phyloP scores from a whole-genome alignment of 768 basidiomycete species.

The Suillus tomentosus region DNA sequence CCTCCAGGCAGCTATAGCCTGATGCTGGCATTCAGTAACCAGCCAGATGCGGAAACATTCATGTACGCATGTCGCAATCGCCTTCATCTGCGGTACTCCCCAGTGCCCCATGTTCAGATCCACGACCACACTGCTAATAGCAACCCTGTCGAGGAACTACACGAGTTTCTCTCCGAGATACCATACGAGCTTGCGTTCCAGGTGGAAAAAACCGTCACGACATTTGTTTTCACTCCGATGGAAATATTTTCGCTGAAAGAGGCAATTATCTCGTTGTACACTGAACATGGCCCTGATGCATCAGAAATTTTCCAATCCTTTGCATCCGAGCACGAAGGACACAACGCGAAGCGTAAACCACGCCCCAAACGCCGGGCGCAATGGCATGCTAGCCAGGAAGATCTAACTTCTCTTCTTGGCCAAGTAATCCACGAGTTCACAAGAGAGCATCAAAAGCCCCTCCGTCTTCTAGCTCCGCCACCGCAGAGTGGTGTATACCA shows the following conservation, averaged over 20 bases:
- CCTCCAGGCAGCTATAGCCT: conserved; percentile 33
- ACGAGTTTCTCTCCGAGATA: conserved; percentile 26
- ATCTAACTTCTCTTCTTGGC: conserved; percentile 14
- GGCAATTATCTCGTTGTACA: conserved; percentile 24
- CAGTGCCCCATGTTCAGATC: conserved; percentile 19
- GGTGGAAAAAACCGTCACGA: conserved; percentile 38
- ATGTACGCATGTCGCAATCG: conserved; percentile 23
- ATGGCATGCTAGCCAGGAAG: conserved; percentile 16
- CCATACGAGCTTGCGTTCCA: conserved; percentile 41
- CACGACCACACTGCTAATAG: conserved; percentile 18
- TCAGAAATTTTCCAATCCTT: conserved; percentile 29
- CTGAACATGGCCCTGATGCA: conserved; percentile 16
- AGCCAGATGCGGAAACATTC: conserved; percentile 32
- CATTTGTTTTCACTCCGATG: conserved; percentile 24
- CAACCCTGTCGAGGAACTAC: conserved; percentile 18
- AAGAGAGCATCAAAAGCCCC: conserved; percentile 28
- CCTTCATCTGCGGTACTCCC: conserved; percentile 23
- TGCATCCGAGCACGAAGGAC: conserved; percentile 23
- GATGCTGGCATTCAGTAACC: conserved; percentile 30
- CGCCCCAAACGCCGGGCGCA: conserved; percentile 5
- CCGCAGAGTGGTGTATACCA: conserved; percentile 28
- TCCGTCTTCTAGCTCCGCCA: conserved; percentile 25
- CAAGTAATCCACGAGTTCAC: conserved; percentile 23
- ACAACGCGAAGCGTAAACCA: background rate
- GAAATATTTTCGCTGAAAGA: conserved; percentile 28